These are phyloP conservation scores for Tolypocladium pustulatum DNA, from an alignment of 2,329 filamentous ascomycete genomes.

Conservation along the genomic window DNA sequence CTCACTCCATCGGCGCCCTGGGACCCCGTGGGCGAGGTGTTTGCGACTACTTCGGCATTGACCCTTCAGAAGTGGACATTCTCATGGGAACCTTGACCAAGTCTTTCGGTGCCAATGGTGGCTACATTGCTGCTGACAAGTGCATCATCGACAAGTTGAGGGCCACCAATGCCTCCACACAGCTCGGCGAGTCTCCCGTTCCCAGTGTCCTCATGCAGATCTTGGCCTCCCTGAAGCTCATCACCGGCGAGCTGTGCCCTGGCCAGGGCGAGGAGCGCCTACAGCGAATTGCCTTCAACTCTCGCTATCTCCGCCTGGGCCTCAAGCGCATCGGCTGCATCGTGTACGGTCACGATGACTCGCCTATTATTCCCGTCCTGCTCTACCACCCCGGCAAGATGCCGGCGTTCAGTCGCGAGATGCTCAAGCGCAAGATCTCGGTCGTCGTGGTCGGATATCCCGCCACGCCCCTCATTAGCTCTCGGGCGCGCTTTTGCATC, in stretches of 20 bases:
- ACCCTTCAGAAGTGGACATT: conserved; percentile 80
- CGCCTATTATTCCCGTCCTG: conserved; percentile 87
- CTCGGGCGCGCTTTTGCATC: conserved; percentile 89
- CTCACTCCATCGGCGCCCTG: conserved; percentile 88
- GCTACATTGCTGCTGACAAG: conserved; percentile 86
- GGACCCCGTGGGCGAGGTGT: conserved; percentile 84
- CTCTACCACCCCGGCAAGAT: conserved; percentile 99
- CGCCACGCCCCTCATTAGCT: conserved; percentile 89
- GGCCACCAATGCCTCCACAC: conserved; percentile 72
- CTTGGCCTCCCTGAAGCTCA: conserved; percentile 73
- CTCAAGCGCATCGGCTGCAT: conserved; percentile 96
- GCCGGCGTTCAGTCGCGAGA: conserved; percentile 95
- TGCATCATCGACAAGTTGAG: conserved; percentile 86
- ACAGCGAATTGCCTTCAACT: conserved; percentile 96
- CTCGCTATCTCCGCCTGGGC: conserved; percentile 90
- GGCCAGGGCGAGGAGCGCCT: conserved; percentile 93
- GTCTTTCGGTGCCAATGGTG: conserved; percentile 95
- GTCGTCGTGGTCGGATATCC: conserved; percentile 97
- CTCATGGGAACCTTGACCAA: conserved; percentile 98
- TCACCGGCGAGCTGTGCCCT: conserved; percentile 75
- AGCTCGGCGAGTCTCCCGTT: conserved; percentile 78
- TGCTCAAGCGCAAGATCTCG: conserved; percentile 95
- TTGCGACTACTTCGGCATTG: conserved; percentile 92
- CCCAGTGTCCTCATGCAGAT: conserved; percentile 90
- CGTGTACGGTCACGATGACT: conserved; percentile 94